Base-by-base conservation (phyloP, 2,329 filamentous ascomycete genomes). In the Aspergillus bombycis region DNA sequence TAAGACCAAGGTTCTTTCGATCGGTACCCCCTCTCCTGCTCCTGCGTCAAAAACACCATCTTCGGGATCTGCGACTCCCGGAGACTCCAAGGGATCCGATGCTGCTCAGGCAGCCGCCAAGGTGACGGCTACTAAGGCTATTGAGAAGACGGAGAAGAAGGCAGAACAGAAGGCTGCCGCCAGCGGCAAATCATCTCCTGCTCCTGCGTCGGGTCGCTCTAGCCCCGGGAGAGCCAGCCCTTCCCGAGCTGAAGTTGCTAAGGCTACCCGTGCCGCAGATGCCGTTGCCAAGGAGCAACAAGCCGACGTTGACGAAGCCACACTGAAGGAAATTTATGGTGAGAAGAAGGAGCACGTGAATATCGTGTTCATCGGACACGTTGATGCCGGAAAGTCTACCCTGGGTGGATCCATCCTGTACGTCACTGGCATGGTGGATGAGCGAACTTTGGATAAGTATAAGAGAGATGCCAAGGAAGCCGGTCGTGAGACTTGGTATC, bases 371-470 rank as follows among this genome's bases (percentile, higher is more conserved):
- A 91, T 98, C 75, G 94, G 95, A 58, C 95, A 99, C 85, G 96
- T 99, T 72, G 95, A 99, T 83, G 95, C 95, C 58, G 95, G 95
- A 72, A 99, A 99, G 83, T 97, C 93, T 45, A 99, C 95, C 3
- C 85, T 99, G 7, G 95, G 95, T 76, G 95, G 95, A 57, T 92
- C 92, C 58, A 96, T 99, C 67, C 85, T 99, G 16, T 97, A 95
- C 78, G 89, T 88, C 58, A 97, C 94, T 6, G 95, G 95, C 65
- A 99, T 98, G 95, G 95, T 99, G n/a, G 96, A 99, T 75, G 93
- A 99, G 81, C 89, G 95, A 77, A 99, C 95, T 41, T 88, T 99
- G 85, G 95, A 99, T 60, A 99, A 99, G 82, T 97, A 97, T 85
- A 97, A 94, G 86, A 89, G 88, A 71, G 96, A 99, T 74, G 94